Conservation (phyloP, 2,329 filamentous ascomycete genomes). For the Colletotrichum spaethianum region DNA sequence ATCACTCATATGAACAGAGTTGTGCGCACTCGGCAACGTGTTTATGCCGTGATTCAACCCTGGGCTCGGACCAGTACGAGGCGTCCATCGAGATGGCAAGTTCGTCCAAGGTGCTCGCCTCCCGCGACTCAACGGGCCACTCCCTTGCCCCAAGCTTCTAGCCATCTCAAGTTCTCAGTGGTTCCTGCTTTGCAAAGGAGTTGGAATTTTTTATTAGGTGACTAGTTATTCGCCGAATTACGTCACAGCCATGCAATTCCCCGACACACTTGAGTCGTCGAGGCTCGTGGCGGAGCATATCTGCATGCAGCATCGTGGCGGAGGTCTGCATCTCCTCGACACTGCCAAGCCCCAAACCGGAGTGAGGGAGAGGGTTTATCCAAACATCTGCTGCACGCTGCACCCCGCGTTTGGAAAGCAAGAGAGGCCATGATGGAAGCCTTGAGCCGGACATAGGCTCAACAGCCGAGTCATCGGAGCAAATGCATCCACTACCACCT, state of each 20-base stretch:
- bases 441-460: neutral
- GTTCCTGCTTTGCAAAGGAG: neutral
- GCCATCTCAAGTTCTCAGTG: slow-evolving; percentile 25
- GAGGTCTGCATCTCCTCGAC: slow-evolving; percentile 6
- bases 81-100: slow-evolving; percentile 1
- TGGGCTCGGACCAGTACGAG: slow-evolving; percentile 6
- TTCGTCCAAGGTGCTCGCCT: slow-evolving; percentile 28
- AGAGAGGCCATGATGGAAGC: slow-evolving; percentile 3
- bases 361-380: neutral
- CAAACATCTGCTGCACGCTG: slow-evolving; percentile 14
- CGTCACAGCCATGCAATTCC: neutral
- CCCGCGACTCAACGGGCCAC: slow-evolving; percentile 5
- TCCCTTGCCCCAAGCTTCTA: slow-evolving; percentile 31
- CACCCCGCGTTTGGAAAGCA: slow-evolving; percentile 29
- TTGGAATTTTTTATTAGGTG: neutral
- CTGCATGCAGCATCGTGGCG: slow-evolving; percentile 22
- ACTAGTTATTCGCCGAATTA: neutral
- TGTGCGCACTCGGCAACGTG: neutral
- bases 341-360: slow-evolving; percentile 33
- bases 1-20: slow-evolving; percentile 16
- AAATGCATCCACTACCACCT: neutral
- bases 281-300: slow-evolving; percentile 18
- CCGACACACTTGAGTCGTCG: neutral
- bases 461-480: neutral
- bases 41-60: slow-evolving; percentile 1